Conservation (phyloP, 1,139 yeast genomes). For the Yamadazyma siamensis region DNA sequence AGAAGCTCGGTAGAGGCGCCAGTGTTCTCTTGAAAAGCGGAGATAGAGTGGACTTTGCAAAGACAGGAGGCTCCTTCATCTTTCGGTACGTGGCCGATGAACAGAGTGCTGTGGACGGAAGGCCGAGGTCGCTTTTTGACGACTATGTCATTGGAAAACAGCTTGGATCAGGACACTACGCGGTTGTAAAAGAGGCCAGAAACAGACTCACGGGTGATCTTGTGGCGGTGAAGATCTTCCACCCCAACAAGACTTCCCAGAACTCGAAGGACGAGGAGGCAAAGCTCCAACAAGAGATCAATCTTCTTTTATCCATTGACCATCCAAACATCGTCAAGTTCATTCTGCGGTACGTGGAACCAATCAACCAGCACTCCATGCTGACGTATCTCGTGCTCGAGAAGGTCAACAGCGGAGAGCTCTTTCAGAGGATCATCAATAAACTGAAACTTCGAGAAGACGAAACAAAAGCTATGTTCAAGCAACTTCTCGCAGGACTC, state of each 20-base stretch:
- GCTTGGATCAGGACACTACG: constrained; percentile 76
- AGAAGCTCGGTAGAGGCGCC: constrained; percentile 46
- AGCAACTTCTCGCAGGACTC: constrained; percentile 61
- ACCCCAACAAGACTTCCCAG: constrained; percentile 49
- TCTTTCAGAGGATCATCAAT: constrained; percentile 65
- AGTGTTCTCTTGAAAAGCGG: constrained; percentile 56
- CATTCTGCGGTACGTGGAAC: constrained; percentile 67
- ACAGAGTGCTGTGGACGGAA: constrained; percentile 12
- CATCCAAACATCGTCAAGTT: constrained; percentile 71
- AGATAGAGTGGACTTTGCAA: constrained; percentile 62
- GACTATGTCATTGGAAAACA: constrained; percentile 59
- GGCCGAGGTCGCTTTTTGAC: constrained; percentile 48
- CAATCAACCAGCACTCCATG: constrained; percentile 48
- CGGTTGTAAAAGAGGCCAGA: constrained; percentile 68
- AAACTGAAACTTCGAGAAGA: constrained; percentile 58
- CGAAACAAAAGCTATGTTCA: constrained; percentile 60
- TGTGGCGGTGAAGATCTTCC: constrained; percentile 78
- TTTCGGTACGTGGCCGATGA: constrained; percentile 42
- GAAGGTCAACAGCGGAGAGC: constrained; percentile 70
- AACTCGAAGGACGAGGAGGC: constrained; percentile 37
- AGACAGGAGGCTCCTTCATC: constrained; percentile 51
- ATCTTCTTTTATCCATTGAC: constrained; percentile 58
- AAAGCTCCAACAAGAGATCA: constrained; percentile 65
- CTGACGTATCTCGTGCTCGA: constrained; percentile 71
- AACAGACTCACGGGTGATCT: constrained; percentile 54